Percentiles rank a stretch among this genome's conserved stretches.
phyloP scores from a whole-genome alignment of 805 yeast genomes.

The Maudiozyma barnettii region DNA sequence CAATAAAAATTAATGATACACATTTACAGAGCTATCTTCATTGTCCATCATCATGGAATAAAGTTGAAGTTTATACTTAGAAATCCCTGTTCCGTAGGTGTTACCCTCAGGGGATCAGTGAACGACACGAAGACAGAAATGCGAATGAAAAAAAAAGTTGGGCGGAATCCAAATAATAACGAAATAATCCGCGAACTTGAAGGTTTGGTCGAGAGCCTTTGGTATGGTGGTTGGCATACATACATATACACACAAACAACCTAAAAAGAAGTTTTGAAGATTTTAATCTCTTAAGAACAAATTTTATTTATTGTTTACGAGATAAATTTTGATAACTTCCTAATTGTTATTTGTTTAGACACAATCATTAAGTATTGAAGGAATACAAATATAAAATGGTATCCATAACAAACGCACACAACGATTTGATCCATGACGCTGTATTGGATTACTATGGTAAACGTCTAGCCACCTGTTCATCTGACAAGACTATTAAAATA shows the following conservation, averaged over 20 bases:
- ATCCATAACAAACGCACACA: constrained; percentile 83
- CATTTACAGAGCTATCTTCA: too few relatives aligned
- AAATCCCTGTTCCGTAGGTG: too few relatives aligned
- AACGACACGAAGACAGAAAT: background rate
- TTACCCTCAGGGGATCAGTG: background rate
- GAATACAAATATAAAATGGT: constrained; percentile 36
- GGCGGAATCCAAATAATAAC: too few relatives aligned
- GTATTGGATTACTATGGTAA: constrained; percentile 95
- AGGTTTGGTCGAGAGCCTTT: too few relatives aligned
- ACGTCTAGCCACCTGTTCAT: constrained; percentile 89
- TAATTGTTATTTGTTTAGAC: background rate
- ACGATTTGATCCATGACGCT: constrained; percentile 91
- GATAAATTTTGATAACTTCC: too few relatives aligned
- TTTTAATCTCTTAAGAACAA: too few relatives aligned
- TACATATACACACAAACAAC: background rate
- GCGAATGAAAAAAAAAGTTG: too few relatives aligned
- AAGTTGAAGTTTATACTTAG: too few relatives aligned
- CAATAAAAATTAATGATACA: too few relatives aligned
- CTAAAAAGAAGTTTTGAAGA: background rate
- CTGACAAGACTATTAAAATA: constrained; percentile 91
- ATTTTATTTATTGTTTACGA: too few relatives aligned
- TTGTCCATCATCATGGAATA: too few relatives aligned
- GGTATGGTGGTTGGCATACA: background rate
- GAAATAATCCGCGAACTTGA: too few relatives aligned
- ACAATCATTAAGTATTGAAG: background rate